Conservation (phyloP, 2,329 filamentous ascomycete species). For the Scedosporium minutisporum region DNA sequence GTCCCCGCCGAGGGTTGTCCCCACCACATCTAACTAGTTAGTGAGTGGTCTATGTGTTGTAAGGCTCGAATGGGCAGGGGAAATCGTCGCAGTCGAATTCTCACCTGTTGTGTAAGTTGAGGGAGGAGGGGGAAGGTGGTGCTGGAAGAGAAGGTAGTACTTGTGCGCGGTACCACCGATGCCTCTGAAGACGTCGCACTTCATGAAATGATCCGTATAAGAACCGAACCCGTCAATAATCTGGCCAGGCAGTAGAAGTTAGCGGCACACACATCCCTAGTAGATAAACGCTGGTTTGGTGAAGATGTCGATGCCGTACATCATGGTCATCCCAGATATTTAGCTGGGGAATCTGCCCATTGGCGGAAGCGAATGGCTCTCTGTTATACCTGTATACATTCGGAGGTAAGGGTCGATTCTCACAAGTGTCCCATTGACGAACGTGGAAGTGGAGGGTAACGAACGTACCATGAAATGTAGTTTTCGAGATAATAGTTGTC, state of each 20-base stretch:
- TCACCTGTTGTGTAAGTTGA: conserved; percentile 76
- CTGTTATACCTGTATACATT: conserved; percentile 47
- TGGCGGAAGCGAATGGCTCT: conserved; percentile 76
- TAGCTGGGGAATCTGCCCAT: conserved; percentile 86
- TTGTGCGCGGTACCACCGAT: conserved; percentile 91
- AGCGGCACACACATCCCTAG: not conserved
- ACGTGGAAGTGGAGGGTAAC: conserved; percentile 30
- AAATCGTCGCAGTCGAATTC: not conserved
- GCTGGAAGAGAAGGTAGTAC: conserved; percentile 97
- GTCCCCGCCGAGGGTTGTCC: conserved; percentile 46
- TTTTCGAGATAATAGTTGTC: conserved; percentile 88
- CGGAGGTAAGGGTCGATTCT: not conserved
- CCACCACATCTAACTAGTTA: conserved; percentile 7
- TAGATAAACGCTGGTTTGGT: too few relatives aligned
- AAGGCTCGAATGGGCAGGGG: too few relatives aligned
- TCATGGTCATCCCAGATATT: conserved; percentile 99
- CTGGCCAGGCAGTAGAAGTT: conserved; percentile 39
- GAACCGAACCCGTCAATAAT: conserved; percentile 91
- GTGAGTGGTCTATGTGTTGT: too few relatives aligned
- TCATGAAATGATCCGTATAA: conserved; percentile 91
- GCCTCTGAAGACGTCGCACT: conserved; percentile 80
- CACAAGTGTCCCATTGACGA: too few relatives aligned
- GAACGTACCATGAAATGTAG: conserved; percentile 59
- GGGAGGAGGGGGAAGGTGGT: conserved; percentile 75
- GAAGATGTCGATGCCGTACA: conserved; percentile 31